Evolutionary conservation across 371 early-diverging fungal genomes (phyloP).

Genomic region (Rhizopus arrhizus): DNA sequence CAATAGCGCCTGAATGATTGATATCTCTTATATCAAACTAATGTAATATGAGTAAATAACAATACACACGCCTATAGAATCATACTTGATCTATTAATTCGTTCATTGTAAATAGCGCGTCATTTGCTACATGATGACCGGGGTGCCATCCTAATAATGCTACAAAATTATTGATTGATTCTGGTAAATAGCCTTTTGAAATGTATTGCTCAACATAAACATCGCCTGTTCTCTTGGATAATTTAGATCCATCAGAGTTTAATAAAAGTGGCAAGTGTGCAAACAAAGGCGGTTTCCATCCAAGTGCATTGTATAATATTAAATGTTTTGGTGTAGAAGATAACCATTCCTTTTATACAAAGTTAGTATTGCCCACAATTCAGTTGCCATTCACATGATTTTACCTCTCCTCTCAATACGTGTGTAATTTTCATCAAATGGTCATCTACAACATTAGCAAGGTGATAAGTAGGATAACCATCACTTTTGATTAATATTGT

Average conservation of each 20-base stretch:
- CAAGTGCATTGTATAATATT: conserved; percentile 79
- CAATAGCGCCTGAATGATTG: conserved; percentile 77
- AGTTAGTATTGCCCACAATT: neutral
- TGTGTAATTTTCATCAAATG: conserved; percentile 89
- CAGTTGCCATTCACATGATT: neutral
- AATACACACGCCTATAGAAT: neutral
- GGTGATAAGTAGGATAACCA: conserved; percentile 92
- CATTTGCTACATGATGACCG: conserved; percentile 27
- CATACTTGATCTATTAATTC: conserved; percentile 70
- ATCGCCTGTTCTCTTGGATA: conserved; percentile 85
- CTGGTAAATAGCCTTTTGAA: conserved; percentile 83
- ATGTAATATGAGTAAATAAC: neutral
- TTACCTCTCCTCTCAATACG: conserved; percentile 88
- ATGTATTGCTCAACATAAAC: conserved; percentile 74
- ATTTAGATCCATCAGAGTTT: conserved; percentile 81
- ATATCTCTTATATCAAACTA: conserved; percentile 75
- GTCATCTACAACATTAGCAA: conserved; percentile 96
- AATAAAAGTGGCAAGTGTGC: conserved; percentile 89
- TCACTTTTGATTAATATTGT: conserved; percentile 89
- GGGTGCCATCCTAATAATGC: conserved; percentile 89
- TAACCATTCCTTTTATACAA: conserved; percentile 80
- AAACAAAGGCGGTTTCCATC: conserved; percentile 80
- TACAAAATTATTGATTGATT: conserved; percentile 87
- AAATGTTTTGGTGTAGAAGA: conserved; percentile 92
- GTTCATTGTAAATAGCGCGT: conserved; percentile 51